Base-by-base conservation (phyloP, 331 rosid genomes). In the Arachis monticola region DNA sequence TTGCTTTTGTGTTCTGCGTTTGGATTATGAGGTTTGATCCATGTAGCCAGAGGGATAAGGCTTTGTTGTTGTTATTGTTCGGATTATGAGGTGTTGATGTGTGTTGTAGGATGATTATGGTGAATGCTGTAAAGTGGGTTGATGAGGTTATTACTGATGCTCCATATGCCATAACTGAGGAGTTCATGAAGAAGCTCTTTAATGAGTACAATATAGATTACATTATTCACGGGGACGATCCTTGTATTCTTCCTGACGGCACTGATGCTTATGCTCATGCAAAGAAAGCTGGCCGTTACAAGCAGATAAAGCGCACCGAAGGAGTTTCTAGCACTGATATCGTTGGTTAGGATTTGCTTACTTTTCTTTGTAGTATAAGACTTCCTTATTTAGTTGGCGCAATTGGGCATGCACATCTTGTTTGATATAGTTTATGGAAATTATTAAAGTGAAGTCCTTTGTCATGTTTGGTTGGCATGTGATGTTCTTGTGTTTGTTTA, bases 321-420 rank as follows among this genome's bases (percentile, higher is more conserved):
- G 98, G 98, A 30, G 98, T 93, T 67, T 93, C 98, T 64, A 93
- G 98, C 84, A 91, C 98, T 45, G 97, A 93, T 73, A 93, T 93
- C 79, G 97, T 93, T 87, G 98, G 98, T 93, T 75, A 93, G 86
- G 42, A 69, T 56, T 46, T 76, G 11, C 10, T 72, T 77, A 14
- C 38, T 48, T 72, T 77, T 7, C 10, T 60, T 60, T 7, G 8
- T 61, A 11, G 7, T 9, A 56, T 51, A 41, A 60, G 8, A 51
- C 41, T 62, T 53, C 6, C 63, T 77, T 67, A 51, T 44, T 72
- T 67, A 10, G 41, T 14, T 12, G 46, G 47, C 60, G 51, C 66
- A 41, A 46, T 40, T 69, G 41, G 57, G 2, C 58, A 10, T 60
- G 64, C 32, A 40, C 38, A 7, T 30, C 40, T 27, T 32, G 8